A percentile compares a stretch with the other conserved stretches of the same genome.
phyloP scores from a whole-genome alignment of 805 yeast genomes.

The Nadsonia fulvescens region DNA sequence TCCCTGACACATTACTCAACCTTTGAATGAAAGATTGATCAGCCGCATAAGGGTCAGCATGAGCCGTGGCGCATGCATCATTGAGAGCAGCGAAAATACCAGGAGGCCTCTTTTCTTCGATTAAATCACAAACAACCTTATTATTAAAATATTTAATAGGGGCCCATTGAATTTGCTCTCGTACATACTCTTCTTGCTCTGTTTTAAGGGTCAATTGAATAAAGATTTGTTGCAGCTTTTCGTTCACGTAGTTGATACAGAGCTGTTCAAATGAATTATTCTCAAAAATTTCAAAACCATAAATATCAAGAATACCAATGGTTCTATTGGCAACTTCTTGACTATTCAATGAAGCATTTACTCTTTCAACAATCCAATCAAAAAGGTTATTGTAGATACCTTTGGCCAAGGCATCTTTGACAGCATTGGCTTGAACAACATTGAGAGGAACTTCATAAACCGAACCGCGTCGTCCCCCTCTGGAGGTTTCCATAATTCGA shows the following conservation, averaged over 20 bases:
- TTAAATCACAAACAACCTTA: conserved; percentile 88
- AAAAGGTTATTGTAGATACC: conserved; percentile 83
- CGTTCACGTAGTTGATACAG: conserved; percentile 91
- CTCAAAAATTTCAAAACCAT: conserved; percentile 91
- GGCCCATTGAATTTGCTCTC: conserved; percentile 92
- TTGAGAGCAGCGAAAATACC: conserved; percentile 92
- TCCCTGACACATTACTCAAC: conserved; percentile 61
- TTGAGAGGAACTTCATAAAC: conserved; percentile 89
- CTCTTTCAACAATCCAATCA: conserved; percentile 92
- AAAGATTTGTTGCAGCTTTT: conserved; percentile 88
- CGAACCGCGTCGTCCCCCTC: conserved; percentile 81
- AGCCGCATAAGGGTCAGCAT: conserved; percentile 91
- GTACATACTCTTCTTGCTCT: conserved; percentile 93
- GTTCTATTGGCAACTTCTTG: conserved; percentile 35
- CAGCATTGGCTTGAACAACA: conserved; percentile 76
- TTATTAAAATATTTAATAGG: conserved; percentile 94
- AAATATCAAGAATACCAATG: conserved; percentile 86
- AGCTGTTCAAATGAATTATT: conserved; percentile 90
- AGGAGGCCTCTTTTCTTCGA: conserved; percentile 87
- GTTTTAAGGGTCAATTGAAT: conserved; percentile 90
- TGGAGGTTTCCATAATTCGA: conserved; percentile 76
- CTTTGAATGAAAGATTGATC: conserved; percentile 92
- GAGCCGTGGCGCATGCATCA: conserved; percentile 96
- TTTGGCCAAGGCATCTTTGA: conserved; percentile 86
- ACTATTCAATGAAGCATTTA: conserved; percentile 56